Conservation (phyloP, 2,329 filamentous ascomycete genomes). For the Zalaria obscura region DNA sequence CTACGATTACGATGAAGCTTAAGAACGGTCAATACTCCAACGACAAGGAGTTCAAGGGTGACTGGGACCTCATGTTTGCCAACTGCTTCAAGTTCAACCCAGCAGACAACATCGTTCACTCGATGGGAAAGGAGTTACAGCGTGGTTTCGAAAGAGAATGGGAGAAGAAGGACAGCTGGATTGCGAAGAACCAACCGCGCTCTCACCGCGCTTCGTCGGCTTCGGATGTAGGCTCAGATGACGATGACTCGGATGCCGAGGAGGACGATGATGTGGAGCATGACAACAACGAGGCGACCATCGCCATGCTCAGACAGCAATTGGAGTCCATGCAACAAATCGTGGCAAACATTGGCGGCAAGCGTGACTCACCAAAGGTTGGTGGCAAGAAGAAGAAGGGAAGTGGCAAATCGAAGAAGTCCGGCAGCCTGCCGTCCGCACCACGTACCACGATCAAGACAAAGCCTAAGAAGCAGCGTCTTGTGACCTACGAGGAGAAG, state of each 20-base stretch:
- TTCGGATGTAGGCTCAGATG: slow-evolving; percentile 55
- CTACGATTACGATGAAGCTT: slow-evolving; percentile 67
- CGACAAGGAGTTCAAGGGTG: slow-evolving; percentile 72
- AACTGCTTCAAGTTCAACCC: slow-evolving; percentile 93
- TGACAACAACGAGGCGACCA: slow-evolving; percentile 29
- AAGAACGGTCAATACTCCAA: slow-evolving; percentile 65
- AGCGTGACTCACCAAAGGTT: slow-evolving; percentile 34
- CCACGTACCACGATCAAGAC: slow-evolving; percentile 31
- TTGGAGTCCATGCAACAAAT: slow-evolving; percentile 6
- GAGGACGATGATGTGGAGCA: slow-evolving; percentile 35
- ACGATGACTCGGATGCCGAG: slow-evolving; percentile 49
- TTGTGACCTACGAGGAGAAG: slow-evolving; percentile 69
- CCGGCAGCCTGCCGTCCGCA: slow-evolving; percentile 9
- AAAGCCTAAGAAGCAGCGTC: slow-evolving; percentile 46
- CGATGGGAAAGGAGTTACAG: slow-evolving; percentile 58
- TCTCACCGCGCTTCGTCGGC: slow-evolving; percentile 52
- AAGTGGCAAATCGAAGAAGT: slow-evolving; percentile 21
- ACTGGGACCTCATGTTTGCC: slow-evolving; percentile 67
- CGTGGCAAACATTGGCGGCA: slow-evolving; percentile 27
- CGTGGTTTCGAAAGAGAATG: slow-evolving; percentile 63
- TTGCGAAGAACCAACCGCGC: slow-evolving; percentile 57
- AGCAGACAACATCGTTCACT: slow-evolving; percentile 58
- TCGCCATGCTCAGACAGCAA: slow-evolving; percentile 60
- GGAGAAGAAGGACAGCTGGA: slow-evolving; percentile 66
- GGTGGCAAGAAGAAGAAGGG: slow-evolving; percentile 29